phyloP scores from a whole-genome alignment of 495 filamentous ascomycete species.

The Pyrenula massariospora region DNA sequence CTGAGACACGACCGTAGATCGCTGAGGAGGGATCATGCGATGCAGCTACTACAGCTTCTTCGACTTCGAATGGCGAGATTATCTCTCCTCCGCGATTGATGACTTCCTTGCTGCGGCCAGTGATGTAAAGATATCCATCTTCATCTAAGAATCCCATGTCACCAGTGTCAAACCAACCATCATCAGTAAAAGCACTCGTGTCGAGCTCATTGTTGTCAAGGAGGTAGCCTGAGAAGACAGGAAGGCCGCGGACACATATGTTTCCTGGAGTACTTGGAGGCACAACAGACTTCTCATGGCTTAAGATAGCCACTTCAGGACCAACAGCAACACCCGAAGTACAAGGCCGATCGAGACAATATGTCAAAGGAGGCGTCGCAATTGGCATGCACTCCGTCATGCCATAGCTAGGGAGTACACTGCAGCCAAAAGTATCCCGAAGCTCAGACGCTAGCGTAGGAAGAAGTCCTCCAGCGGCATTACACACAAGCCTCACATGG shows the following conservation, averaged over 20 bases:
- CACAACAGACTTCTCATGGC: slow-evolving; percentile 10
- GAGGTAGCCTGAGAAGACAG: slow-evolving; percentile 31
- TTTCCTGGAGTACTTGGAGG: slow-evolving; percentile 16
- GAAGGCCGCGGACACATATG: slow-evolving; percentile 30
- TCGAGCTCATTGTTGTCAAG: slow-evolving; percentile 17
- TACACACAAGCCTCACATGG: slow-evolving; percentile 27
- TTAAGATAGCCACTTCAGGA: slow-evolving; percentile 25
- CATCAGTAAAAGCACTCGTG: slow-evolving; percentile 20
- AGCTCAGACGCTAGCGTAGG: slow-evolving; percentile 25
- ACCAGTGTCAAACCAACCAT: slow-evolving; percentile 37
- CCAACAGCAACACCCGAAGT: slow-evolving; percentile 30
- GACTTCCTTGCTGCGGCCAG: slow-evolving; percentile 64
- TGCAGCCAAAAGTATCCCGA: slow-evolving; percentile 23
- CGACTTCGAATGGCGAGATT: slow-evolving; percentile 69
- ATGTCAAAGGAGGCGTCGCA: slow-evolving; percentile 23
- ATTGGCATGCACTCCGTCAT: slow-evolving; percentile 41
- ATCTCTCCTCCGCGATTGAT: slow-evolving; percentile 75
- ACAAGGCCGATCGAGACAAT: slow-evolving; percentile 26
- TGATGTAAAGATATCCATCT: slow-evolving; percentile 57
- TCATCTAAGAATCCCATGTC: slow-evolving; percentile 34
- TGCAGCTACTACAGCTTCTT: slow-evolving; percentile 54
- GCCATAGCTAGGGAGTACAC: slow-evolving; percentile 32
- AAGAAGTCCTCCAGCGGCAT: slow-evolving; percentile 31
- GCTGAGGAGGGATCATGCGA: slow-evolving; percentile 16
- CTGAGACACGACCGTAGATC: slow-evolving; percentile 18